Percentiles rank a stretch among this genome's conserved stretches.
These are phyloP conservation scores for Chytriomyces confervae DNA, from an alignment of 192 early-diverging fungal genomes.

Conservation along the genomic window DNA sequence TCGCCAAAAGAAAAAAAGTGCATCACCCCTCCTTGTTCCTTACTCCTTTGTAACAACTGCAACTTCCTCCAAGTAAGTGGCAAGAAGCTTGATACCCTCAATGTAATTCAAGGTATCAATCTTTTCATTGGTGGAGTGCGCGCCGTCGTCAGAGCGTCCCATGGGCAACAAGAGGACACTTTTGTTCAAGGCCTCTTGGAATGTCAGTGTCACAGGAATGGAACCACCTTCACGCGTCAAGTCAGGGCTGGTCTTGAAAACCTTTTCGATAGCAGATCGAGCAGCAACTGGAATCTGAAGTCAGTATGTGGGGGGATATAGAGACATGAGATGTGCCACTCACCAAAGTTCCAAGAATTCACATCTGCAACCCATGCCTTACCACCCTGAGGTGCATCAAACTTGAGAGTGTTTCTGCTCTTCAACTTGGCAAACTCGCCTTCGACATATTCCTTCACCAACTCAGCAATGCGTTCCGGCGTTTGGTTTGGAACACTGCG, in stretches of 20 bases:
- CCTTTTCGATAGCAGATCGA: slow-evolving; percentile 85
- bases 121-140: slow-evolving; percentile 98
- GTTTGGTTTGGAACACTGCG: slow-evolving; percentile 92
- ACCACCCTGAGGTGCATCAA: slow-evolving; percentile 82
- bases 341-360: slow-evolving; percentile 90
- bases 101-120: slow-evolving; percentile 91
- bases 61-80: slow-evolving; percentile 89
- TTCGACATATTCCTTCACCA: slow-evolving; percentile 75
- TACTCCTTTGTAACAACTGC: slow-evolving; percentile 45
- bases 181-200: slow-evolving; percentile 92
- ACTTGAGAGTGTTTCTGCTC: slow-evolving; percentile 81
- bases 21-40: too few relatives aligned
- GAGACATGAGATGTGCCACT: slow-evolving; percentile 18
- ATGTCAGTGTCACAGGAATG: slow-evolving; percentile 96
- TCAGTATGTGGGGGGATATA: not conserved
- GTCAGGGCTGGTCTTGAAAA: slow-evolving; percentile 93
- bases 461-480: slow-evolving; percentile 75
- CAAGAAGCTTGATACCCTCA: slow-evolving; percentile 92
- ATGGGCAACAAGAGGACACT: slow-evolving; percentile 93
- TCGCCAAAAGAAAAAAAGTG: too few relatives aligned
- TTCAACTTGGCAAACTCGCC: slow-evolving; percentile 89
- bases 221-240: slow-evolving; percentile 97
- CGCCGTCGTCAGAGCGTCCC: slow-evolving; percentile 93
- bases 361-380: slow-evolving; percentile 91
- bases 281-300: slow-evolving; percentile 70